Evolutionary conservation across 1,139 yeast species (phyloP), one percentile per base, ranked within the genome.

Genomic region (Starmera stellimalicola): DNA sequence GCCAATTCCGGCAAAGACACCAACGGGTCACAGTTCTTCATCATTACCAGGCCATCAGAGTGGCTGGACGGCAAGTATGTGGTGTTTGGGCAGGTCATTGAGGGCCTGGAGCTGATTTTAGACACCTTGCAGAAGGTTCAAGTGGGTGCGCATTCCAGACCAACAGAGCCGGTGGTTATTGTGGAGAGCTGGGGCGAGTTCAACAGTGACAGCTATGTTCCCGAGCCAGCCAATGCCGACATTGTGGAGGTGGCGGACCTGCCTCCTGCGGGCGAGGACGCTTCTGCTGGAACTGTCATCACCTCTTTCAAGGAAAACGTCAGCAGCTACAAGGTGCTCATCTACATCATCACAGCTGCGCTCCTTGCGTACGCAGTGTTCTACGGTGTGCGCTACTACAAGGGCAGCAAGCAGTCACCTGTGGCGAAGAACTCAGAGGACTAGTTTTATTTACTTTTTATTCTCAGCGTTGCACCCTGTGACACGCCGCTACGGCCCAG

Each of bases 1-100:
- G 93, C 93, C 44, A 81, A 81, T 55, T 73, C 83, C 37, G 93
- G 91, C 40, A 76, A 73, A 50, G 73, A 79, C 63, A 77, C 88
- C 55, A 80, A 78, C 53, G 88, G 91, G 19, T 76, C 85, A 24
- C 93, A 81, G 58, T 81, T 81, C 57, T 77, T 77, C 62, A 72
- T 77, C 51, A 77, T 84, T 44, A 77, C 85, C 12, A 76, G 67
- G 6, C 58, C 68, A 14, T 73, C 83, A 25, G 58, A 63, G 28
- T 74, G 80, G 79, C 67, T 81, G 48, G 73, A 79, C 55, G 80
- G 79, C 27, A 60, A 59, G 17, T 87, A 81, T 56, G 93, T 81
- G 45, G 91, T 80, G n/a, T 81, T 81, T 50, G 93, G 93, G 37
- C 82, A 80, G 57, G 79, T 81, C 34, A 39, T 74, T 9, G 82